Conservation (phyloP, 257 asterid genomes). For the Ilex asprella region DNA sequence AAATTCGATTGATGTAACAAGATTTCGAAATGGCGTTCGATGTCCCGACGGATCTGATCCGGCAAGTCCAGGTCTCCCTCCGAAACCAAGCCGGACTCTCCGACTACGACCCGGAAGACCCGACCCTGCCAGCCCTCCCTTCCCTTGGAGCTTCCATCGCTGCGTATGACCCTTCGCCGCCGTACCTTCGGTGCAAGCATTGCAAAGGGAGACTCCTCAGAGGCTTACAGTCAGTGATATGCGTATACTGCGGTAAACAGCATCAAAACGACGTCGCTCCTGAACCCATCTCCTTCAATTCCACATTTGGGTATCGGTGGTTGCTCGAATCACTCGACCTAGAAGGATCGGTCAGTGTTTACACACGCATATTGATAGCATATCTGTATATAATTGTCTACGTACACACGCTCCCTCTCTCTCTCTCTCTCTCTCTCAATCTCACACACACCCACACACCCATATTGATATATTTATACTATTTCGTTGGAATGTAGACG, state of each 20-base stretch:
- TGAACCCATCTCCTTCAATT: slow-evolving; percentile 50
- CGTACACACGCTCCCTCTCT: too few relatives aligned
- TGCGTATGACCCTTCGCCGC: slow-evolving; percentile 47
- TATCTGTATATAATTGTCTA: too few relatives aligned
- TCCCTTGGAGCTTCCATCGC: slow-evolving; percentile 63
- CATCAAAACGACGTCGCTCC: slow-evolving; percentile 42
- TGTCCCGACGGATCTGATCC: slow-evolving; percentile 56
- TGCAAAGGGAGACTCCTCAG: slow-evolving; percentile 76
- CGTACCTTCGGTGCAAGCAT: slow-evolving; percentile 58
- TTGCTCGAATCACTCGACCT: slow-evolving; percentile 64
- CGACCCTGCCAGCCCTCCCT: slow-evolving; percentile 50
- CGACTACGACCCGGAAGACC: slow-evolving; percentile 49
- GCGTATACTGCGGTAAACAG: slow-evolving; percentile 62
- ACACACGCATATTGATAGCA: too few relatives aligned
- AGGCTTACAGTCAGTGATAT: slow-evolving; percentile 59
- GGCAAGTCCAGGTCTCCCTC: slow-evolving; percentile 54
- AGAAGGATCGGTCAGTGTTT: slow-evolving; percentile 79
- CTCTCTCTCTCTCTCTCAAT: too few relatives aligned
- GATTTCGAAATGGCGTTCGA: slow-evolving; percentile 33
- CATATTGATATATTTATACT: too few relatives aligned
- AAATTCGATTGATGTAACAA: too few relatives aligned
- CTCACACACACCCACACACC: too few relatives aligned
- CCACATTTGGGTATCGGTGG: slow-evolving; percentile 63
- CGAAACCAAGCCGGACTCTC: slow-evolving; percentile 63
- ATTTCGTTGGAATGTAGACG: too few relatives aligned